A percentile compares a stretch with the other conserved stretches of the same genome.
These are phyloP conservation scores for Apiotrichum montevideense DNA, from an alignment of 1,284 basidiomycete genomes.

Conservation along the genomic window DNA sequence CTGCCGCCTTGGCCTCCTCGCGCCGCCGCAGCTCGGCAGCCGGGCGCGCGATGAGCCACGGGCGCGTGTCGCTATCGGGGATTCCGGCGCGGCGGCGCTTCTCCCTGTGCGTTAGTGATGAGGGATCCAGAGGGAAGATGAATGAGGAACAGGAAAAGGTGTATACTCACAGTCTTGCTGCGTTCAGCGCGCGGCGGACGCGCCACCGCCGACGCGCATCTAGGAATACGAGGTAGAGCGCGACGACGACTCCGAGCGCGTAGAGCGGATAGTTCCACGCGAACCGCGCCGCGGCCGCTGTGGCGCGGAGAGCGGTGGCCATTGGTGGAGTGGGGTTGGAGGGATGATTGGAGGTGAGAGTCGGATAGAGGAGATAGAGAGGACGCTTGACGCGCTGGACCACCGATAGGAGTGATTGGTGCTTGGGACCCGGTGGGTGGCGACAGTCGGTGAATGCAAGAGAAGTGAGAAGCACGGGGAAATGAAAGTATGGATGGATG, in stretches of 20 bases:
- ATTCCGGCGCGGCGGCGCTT: slow-evolving; percentile 20
- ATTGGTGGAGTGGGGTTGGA: too few species aligned
- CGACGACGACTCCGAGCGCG: neutral
- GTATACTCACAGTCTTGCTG: neutral
- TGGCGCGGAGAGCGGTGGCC: too few species aligned
- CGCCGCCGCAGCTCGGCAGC: slow-evolving; percentile 17
- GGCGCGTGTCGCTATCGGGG: slow-evolving; percentile 18
- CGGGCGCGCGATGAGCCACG: slow-evolving; percentile 16
- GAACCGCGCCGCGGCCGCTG: neutral
- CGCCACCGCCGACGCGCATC: neutral
- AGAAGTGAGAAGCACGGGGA: too few species aligned
- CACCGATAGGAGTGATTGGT: too few species aligned
- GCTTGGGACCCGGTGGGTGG: too few species aligned
- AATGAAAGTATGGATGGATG: too few species aligned
- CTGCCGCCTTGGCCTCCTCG: slow-evolving; percentile 4
- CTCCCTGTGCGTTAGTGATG: slow-evolving; percentile 4
- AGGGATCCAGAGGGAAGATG: neutral
- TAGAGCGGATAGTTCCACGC: neutral
- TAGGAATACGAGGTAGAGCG: too few species aligned
- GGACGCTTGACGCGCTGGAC: too few species aligned
- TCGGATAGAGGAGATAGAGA: too few species aligned
- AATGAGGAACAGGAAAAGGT: neutral
- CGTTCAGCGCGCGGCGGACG: neutral
- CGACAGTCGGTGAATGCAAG: too few species aligned
- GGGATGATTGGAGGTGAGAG: too few species aligned